These are phyloP conservation scores for Pseudoneurospora amorphoporcata DNA, from an alignment of 495 filamentous ascomycete genomes.

Conservation along the genomic window DNA sequence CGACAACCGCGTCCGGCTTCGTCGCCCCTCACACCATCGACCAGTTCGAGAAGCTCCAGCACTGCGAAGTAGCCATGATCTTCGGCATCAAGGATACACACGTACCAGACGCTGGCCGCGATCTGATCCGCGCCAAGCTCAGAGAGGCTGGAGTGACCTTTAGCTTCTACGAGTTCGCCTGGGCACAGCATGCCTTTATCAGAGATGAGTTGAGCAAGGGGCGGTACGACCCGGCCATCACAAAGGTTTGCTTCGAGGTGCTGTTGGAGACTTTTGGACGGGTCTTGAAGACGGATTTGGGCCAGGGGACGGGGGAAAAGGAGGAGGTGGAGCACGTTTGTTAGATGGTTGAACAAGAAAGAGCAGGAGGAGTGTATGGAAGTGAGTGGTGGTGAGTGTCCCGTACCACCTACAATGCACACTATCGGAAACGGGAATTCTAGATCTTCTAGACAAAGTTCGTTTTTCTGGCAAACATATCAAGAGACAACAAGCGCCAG, in stretches of 20 bases:
- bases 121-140: slow-evolving; percentile 76
- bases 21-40: slow-evolving; percentile 35
- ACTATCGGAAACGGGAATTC: no score
- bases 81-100: slow-evolving; percentile 88
- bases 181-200: slow-evolving; percentile 94
- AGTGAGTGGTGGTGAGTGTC: background rate
- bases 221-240: slow-evolving; percentile 79
- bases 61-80: slow-evolving; percentile 70
- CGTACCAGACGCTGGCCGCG: slow-evolving; percentile 74
- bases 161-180: slow-evolving; percentile 79
- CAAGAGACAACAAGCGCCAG: no score
- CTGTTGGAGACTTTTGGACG: slow-evolving; percentile 77
- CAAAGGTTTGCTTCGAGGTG: slow-evolving; percentile 86
- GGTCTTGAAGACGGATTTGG: slow-evolving; percentile 67
- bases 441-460: no score
- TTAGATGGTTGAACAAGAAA: background rate
- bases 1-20: background rate
- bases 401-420: background rate
- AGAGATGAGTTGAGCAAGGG: slow-evolving; percentile 92
- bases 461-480: no score
- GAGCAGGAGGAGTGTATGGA: background rate
- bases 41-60: slow-evolving; percentile 52
- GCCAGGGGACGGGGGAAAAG: slow-evolving; percentile 22
- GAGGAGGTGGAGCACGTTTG: slow-evolving; percentile 16
- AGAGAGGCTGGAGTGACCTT: slow-evolving; percentile 65